Base-by-base conservation (phyloP, 2,329 filamentous ascomycete genomes). In the Pestalotiopsis sp. region DNA sequence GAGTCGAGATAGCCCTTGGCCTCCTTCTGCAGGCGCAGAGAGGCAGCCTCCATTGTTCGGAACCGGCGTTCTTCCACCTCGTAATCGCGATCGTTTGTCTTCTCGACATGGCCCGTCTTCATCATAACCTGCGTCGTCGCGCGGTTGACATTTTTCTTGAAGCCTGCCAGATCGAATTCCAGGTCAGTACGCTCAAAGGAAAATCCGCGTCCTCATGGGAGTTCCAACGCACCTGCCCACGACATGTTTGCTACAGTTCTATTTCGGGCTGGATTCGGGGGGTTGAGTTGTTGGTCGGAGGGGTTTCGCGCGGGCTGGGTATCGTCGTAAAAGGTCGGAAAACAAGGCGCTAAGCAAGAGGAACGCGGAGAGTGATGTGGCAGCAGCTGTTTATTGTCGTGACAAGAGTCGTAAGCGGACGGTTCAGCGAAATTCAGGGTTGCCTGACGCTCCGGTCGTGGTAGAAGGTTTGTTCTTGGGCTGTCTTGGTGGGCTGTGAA, bases 101-200 rank as follows among this genome's bases (percentile, higher is more conserved):
- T 95, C 83, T 99, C 96, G 76, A 99, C 97, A 85, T 98, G 96
- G 70, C 96, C 93, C 69, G 95, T 97, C 89, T 99, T 99, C 95
- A 99, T 98, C 94, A 99, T 98, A 72, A 98, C 95, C 91, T 98
- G 95, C 84, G 97, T 99, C 83, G 95, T 98, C 77, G 95, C 95
- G 85, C 96, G 94, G 86, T 96, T 95, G 86, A 98, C 95, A 90
- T 97, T 97, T 83, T 97, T 97, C 86, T 96, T 94, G 85, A 94
- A 95, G 73, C 92, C 92, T 92, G 77, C 1, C 14, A 57, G 14
- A 9, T 57, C 20, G 20, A 27, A 66, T 17, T 2, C n/a, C 23
- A n/a, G 14, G 64, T 66, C 45, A 66, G 23, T 45, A 14, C 6
- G 11, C 38, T 12, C 14, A 23, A 23, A 27, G 5, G 20, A 17